Conservation (phyloP, 2,329 filamentous ascomycete species). For the Cytospora piceicola region DNA sequence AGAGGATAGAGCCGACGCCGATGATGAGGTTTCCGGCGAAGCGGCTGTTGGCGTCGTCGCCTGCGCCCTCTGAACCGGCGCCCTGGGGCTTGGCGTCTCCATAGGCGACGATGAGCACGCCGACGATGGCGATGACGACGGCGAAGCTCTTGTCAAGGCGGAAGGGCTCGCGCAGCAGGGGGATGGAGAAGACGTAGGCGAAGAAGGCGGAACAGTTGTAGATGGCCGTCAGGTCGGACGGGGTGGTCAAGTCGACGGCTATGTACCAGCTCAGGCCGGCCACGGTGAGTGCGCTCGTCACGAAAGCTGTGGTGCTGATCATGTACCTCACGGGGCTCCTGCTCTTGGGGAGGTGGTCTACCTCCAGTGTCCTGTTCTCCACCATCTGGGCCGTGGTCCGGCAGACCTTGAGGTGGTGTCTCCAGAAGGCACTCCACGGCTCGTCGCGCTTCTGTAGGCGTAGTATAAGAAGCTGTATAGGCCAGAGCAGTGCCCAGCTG, state of each 20-base stretch:
- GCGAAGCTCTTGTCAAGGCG: slow-evolving; percentile 84
- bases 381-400: slow-evolving; percentile 76
- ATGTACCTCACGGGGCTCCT: slow-evolving; percentile 68
- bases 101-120: slow-evolving; percentile 94
- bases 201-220: slow-evolving; percentile 99
- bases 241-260: slow-evolving; percentile 89
- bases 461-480: slow-evolving; percentile 77
- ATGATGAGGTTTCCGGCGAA: slow-evolving; percentile 90
- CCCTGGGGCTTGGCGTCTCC: slow-evolving; percentile 66
- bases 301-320: slow-evolving; percentile 74
- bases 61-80: slow-evolving; percentile 20
- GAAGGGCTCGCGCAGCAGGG: slow-evolving; percentile 82
- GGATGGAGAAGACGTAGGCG: slow-evolving; percentile 95
- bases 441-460: slow-evolving; percentile 77
- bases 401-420: slow-evolving; percentile 57
- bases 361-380: slow-evolving; percentile 73
- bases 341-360: slow-evolving; percentile 51
- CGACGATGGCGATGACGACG: slow-evolving; percentile 82
- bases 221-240: slow-evolving; percentile 93
- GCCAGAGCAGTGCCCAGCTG: slow-evolving; percentile 91
- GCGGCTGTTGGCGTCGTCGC: slow-evolving; percentile 60
- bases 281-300: slow-evolving; percentile 85
- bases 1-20: slow-evolving; percentile 85
- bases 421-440: slow-evolving; percentile 87
- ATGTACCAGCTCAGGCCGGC: slow-evolving; percentile 96